Conservation (phyloP, 768 basidiomycete species). For the Clavulina sp. region DNA sequence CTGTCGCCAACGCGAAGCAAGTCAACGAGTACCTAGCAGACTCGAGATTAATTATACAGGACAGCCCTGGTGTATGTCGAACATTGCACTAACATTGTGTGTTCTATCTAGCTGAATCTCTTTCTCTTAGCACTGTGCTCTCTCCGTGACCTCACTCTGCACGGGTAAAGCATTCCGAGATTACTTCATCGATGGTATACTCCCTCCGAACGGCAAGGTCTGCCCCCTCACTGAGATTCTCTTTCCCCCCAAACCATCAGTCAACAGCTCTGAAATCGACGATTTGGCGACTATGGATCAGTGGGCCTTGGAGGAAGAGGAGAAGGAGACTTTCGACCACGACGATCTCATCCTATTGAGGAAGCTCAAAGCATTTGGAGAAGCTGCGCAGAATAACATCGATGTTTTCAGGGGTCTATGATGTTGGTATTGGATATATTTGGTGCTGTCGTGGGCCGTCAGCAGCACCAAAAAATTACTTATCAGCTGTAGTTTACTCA, state of each 20-base stretch:
- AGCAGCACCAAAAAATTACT: too few relatives aligned
- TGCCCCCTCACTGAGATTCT: background rate
- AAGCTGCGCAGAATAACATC: background rate
- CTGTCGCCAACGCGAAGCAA: background rate
- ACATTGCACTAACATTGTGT: background rate
- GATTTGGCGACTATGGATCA: background rate
- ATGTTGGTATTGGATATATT: too few relatives aligned
- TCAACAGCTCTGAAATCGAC: background rate
- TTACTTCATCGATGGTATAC: background rate
- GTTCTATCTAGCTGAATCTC: background rate
- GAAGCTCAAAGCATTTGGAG: background rate
- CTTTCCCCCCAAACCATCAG: background rate
- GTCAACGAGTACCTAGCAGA: background rate
- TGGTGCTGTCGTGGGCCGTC: too few relatives aligned
- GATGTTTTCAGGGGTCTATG: too few relatives aligned
- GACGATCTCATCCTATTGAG: background rate
- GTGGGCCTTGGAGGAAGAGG: background rate
- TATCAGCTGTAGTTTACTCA: too few relatives aligned
- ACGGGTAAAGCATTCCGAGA: background rate
- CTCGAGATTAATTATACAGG: background rate
- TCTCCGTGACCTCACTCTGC: background rate
- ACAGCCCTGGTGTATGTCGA: background rate
- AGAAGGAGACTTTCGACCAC: too few relatives aligned
- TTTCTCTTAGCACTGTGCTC: background rate
- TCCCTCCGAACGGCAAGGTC: background rate